Percentiles rank a stretch among this genome's conserved stretches.
Conservation (phyloP, 805 yeast genomes). For the Lachancea nothofagi region DNA sequence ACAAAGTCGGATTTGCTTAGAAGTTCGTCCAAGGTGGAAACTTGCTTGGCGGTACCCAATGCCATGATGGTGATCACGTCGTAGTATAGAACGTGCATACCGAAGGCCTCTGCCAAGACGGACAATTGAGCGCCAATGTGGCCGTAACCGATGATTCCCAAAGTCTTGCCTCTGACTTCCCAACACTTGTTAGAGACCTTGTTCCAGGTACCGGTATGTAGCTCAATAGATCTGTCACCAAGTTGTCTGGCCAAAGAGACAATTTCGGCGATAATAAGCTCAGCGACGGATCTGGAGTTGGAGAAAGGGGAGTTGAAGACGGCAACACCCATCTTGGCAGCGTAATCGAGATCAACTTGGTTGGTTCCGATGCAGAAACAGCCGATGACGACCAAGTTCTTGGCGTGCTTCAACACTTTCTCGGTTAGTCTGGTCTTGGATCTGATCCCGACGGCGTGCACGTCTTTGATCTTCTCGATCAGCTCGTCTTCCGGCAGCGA, state of each 20-base stretch:
- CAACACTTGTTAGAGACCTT: slow-evolving; percentile 92
- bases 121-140: slow-evolving; percentile 97
- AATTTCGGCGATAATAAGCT: slow-evolving; percentile 91
- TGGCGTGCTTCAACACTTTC: slow-evolving; percentile 76
- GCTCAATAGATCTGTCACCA: slow-evolving; percentile 92
- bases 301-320: slow-evolving; percentile 98
- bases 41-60: slow-evolving; percentile 94
- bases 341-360: slow-evolving; percentile 89
- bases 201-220: slow-evolving; percentile 97
- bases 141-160: slow-evolving; percentile 96
- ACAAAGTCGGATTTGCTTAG: slow-evolving; percentile 80
- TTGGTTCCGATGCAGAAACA: slow-evolving; percentile 99
- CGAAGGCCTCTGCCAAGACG: slow-evolving; percentile 95
- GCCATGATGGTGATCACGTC: slow-evolving; percentile 93
- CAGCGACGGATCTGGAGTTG: slow-evolving; percentile 97
- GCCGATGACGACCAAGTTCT: slow-evolving; percentile 84
- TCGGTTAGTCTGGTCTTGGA: slow-evolving; percentile 89
- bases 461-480: slow-evolving; percentile 87
- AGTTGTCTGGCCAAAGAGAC: slow-evolving; percentile 92
- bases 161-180: slow-evolving; percentile 98
- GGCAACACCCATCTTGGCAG: slow-evolving; percentile 89
- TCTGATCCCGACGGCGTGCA: slow-evolving; percentile 96
- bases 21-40: slow-evolving; percentile 74
- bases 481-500: slow-evolving; percentile 89
- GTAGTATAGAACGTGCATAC: slow-evolving; percentile 92